Conservation (phyloP, 108 stramenopile species). For the Nitzschia sp. region DNA sequence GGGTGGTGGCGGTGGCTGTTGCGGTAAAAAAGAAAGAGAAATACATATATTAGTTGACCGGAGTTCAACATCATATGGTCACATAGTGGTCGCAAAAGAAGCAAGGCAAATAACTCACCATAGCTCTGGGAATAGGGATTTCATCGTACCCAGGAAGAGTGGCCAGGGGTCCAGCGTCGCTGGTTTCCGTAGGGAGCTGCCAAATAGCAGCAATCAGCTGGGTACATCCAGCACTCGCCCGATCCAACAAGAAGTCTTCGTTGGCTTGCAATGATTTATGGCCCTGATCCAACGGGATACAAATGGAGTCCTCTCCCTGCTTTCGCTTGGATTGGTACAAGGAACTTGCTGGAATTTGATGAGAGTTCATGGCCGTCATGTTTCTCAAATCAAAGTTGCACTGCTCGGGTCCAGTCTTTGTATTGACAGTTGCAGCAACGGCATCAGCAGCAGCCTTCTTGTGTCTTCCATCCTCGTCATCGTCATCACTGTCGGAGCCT, state of each 20-base stretch:
- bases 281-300: conserved; percentile 34
- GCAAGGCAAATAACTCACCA: conserved; percentile 53
- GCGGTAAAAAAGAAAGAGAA: conserved; percentile 6
- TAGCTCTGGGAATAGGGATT: conserved; percentile 58
- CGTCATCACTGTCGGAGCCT: conserved; percentile 27
- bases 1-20: conserved; percentile 81
- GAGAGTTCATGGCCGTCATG: conserved; percentile 71
- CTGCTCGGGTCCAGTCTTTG: conserved; percentile 40
- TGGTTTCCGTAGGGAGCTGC: conserved; percentile 69
- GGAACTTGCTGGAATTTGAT: conserved; percentile 54
- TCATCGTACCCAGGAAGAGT: conserved; percentile 58
- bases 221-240: conserved; percentile 73
- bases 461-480: conserved; percentile 6
- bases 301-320: conserved; percentile 12
- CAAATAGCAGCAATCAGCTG: conserved; percentile 76
- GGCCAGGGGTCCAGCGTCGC: conserved; percentile 75
- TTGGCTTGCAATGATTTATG: conserved; percentile 29
- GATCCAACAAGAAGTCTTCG: conserved; percentile 67
- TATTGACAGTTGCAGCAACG: neutral
- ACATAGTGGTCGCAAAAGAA: neutral
- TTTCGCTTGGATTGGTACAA: conserved; percentile 47
- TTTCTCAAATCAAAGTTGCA: conserved; percentile 81
- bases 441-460: conserved; percentile 8
- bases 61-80: too few species aligned
- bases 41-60: neutral